phyloP scores from a whole-genome alignment of 164 flowering plant species.

The Dillenia turbinata region DNA sequence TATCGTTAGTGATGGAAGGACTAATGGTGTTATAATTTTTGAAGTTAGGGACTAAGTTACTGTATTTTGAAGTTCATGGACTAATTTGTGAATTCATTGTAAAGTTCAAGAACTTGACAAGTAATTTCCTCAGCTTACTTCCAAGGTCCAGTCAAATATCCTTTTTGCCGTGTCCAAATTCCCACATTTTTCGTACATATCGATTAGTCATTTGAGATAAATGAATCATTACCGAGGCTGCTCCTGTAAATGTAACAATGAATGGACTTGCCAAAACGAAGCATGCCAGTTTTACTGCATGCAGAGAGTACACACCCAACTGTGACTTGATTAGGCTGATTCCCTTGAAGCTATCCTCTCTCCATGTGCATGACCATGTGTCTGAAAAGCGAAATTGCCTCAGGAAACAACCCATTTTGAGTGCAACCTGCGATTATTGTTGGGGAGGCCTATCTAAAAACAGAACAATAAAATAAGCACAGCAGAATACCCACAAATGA shows the following conservation, averaged over 20 bases:
- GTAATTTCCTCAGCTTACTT: too few relatives aligned
- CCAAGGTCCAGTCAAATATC: constrained; percentile 31
- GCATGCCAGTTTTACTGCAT: constrained; percentile 58
- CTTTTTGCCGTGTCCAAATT: constrained; percentile 39
- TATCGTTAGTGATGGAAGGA: too few relatives aligned
- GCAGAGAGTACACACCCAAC: constrained; percentile 52
- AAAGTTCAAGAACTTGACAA: too few relatives aligned
- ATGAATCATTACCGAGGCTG: constrained; percentile 24
- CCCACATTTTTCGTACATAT: constrained; percentile 78
- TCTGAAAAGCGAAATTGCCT: constrained; percentile 43
- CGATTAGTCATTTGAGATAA: constrained; percentile 46
- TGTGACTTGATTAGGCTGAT: constrained; percentile 47
- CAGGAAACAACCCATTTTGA: constrained; percentile 53
- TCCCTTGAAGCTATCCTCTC: not conserved
- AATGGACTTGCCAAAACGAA: constrained; percentile 46
- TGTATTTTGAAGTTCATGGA: too few relatives aligned
- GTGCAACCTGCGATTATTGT: constrained; percentile 60
- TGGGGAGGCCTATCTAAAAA: too few relatives aligned
- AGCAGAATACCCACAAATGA: too few relatives aligned
- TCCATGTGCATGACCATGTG: constrained; percentile 29
- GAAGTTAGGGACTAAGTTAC: too few relatives aligned
- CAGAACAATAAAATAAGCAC: too few relatives aligned
- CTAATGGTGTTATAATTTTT: too few relatives aligned
- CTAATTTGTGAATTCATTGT: too few relatives aligned
- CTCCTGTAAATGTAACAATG: constrained; percentile 48